phyloP scores from a whole-genome alignment of 345 rosid genomes.

The Eucalyptus cloeziana region DNA sequence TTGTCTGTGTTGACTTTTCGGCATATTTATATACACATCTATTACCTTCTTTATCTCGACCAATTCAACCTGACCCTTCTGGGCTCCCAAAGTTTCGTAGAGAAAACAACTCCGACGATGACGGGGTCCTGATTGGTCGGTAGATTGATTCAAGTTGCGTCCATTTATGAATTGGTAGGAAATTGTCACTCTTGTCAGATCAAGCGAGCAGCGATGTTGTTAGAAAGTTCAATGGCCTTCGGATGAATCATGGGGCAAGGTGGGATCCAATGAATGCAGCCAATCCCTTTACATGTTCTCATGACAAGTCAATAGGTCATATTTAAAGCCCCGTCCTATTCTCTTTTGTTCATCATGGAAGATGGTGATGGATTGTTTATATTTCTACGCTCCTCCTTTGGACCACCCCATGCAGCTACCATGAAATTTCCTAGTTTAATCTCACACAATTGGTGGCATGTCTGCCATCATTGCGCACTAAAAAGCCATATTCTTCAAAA shows the following conservation, averaged over 20 bases:
- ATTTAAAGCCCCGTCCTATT: not conserved
- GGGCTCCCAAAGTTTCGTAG: not conserved
- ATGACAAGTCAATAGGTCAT: not conserved
- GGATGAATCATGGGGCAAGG: not conserved
- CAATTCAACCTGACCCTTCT: not conserved
- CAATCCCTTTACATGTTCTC: not conserved
- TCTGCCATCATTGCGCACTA: not conserved
- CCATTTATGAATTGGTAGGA: not conserved
- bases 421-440: not conserved
- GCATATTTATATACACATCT: not conserved
- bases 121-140: not conserved
- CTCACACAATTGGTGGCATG: not conserved
- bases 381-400: fast-evolving
- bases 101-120: not conserved
- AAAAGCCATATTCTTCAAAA: not conserved
- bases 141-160: not conserved
- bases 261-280: not conserved
- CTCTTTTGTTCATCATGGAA: not conserved
- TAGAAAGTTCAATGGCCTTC: not conserved
- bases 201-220: not conserved
- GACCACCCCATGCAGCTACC: not conserved
- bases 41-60: not conserved
- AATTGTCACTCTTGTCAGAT: not conserved
- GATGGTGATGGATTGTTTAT: not conserved
- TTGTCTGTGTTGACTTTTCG: not conserved